phyloP scores from a whole-genome alignment of 768 basidiomycete species.

The Lyophyllum atratum region DNA sequence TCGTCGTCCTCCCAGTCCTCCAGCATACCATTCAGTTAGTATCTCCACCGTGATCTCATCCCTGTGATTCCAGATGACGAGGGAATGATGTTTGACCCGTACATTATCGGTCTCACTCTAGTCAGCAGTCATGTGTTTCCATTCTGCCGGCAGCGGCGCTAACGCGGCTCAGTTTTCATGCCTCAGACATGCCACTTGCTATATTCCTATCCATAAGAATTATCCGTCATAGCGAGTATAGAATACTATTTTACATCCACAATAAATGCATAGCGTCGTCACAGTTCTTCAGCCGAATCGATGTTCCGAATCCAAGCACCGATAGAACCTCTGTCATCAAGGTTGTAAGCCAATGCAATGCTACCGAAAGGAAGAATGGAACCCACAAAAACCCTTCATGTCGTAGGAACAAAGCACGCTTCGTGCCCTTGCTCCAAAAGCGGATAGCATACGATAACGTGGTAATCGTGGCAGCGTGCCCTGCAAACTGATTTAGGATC shows the following conservation, averaged over 20 bases:
- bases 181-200: background rate
- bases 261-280: slow-evolving; percentile 1
- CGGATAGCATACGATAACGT: slow-evolving; percentile 98
- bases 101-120: slow-evolving; percentile 15
- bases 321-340: slow-evolving; percentile 71
- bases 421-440: slow-evolving; percentile 98
- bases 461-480: slow-evolving; percentile 95
- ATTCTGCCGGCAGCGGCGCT: background rate
- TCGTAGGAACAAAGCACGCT: slow-evolving; percentile 92
- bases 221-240: slow-evolving; percentile 8
- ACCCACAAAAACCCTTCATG: slow-evolving; percentile 98
- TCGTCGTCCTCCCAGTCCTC: background rate
- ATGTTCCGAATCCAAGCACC: slow-evolving; percentile 99
- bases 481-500: slow-evolving; percentile 41
- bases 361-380: slow-evolving; percentile 11
- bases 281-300: slow-evolving; percentile 42
- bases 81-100: slow-evolving; percentile 9
- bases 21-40: background rate
- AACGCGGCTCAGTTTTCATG: background rate
- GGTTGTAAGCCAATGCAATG: slow-evolving; percentile 12
- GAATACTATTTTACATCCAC: slow-evolving; percentile 16
- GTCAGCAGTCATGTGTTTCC: background rate
- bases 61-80: slow-evolving; percentile 5
- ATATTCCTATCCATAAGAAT: slow-evolving; percentile 8
- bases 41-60: background rate